Percentiles rank a stretch among this genome's conserved stretches.
phyloP scores from a whole-genome alignment of 1,284 basidiomycete species.

The Sparassis latifolia region DNA sequence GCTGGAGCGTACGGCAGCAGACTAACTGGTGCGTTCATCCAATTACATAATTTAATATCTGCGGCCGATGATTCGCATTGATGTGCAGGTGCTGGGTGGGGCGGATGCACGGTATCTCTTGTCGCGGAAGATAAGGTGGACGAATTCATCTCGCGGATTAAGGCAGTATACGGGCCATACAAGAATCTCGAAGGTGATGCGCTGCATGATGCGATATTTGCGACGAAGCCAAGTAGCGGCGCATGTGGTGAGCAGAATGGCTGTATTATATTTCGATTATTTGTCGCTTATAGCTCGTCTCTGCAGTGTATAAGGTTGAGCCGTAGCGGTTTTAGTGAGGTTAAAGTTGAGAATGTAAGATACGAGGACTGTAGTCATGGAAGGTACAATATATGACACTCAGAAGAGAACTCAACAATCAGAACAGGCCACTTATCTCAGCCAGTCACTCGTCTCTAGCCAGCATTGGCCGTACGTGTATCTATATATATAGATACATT shows the following conservation, averaged over 20 bases:
- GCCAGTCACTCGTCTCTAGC: no score
- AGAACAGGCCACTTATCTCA: no score
- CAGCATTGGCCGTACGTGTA: no score
- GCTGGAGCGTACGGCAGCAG: slow-evolving; percentile 76
- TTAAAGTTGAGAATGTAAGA: no score
- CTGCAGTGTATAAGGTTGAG: background rate
- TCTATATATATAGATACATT: no score
- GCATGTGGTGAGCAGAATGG: slow-evolving; percentile 62
- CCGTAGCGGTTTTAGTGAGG: no score
- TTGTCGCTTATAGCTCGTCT: background rate
- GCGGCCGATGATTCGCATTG: background rate
- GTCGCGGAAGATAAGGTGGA: slow-evolving; percentile 64
- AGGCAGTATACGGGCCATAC: slow-evolving; percentile 57
- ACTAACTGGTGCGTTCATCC: slow-evolving; percentile 49
- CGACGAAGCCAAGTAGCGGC: slow-evolving; percentile 79
- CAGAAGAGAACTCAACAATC: no score
- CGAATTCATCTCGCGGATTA: slow-evolving; percentile 61
- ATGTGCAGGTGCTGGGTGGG: slow-evolving; percentile 79
- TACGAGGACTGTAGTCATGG: no score
- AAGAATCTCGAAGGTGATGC: slow-evolving; percentile 51
- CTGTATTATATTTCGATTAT: background rate
- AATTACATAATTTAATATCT: background rate
- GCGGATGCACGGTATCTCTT: slow-evolving; percentile 82
- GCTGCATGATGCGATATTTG: slow-evolving; percentile 69
- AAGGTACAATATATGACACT: no score